Conservation (phyloP, 2,329 filamentous ascomycete species). For the Aspergillus flavus region DNA sequence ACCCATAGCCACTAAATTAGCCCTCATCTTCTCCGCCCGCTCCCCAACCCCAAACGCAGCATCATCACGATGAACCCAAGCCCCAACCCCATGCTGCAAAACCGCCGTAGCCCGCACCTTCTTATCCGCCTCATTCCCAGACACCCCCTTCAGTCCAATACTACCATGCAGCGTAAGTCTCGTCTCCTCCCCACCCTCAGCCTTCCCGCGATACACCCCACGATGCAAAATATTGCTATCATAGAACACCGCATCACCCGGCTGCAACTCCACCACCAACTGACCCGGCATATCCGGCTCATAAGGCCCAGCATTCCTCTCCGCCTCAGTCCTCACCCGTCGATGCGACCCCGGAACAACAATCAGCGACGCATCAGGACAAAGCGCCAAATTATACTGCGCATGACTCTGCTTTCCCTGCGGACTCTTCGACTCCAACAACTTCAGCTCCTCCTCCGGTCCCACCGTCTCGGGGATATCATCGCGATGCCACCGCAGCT, state of each 20-base stretch:
- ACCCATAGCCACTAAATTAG: slow-evolving; percentile 49
- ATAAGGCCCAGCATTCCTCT: slow-evolving; percentile 69
- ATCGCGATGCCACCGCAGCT: slow-evolving; percentile 82
- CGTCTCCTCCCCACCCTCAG: slow-evolving; percentile 38
- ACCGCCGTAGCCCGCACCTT: slow-evolving; percentile 47
- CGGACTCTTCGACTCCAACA: slow-evolving; percentile 56
- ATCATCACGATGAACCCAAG: slow-evolving; percentile 47
- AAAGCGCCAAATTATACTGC: slow-evolving; percentile 86
- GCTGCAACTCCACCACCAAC: slow-evolving; percentile 64
- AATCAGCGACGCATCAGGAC: slow-evolving; percentile 71
- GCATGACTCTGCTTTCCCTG: slow-evolving; percentile 64
- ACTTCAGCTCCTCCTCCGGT: slow-evolving; percentile 65
- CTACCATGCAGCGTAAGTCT: slow-evolving; percentile 49
- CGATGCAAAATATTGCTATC: slow-evolving; percentile 79
- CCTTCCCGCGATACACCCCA: slow-evolving; percentile 45
- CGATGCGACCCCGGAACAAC: slow-evolving; percentile 77
- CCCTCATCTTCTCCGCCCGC: slow-evolving; percentile 48
- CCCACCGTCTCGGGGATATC: slow-evolving; percentile 71
- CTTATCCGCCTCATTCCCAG: slow-evolving; percentile 29
- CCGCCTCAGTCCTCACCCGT: slow-evolving; percentile 68
- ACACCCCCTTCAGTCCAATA: slow-evolving; percentile 39
- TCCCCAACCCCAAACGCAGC: slow-evolving; percentile 42
- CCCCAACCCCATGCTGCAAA: slow-evolving; percentile 50
- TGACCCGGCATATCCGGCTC: slow-evolving; percentile 65
- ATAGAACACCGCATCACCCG: slow-evolving; percentile 84